phyloP scores from a whole-genome alignment of 257 asterid genomes.

The Petunia secreta region DNA sequence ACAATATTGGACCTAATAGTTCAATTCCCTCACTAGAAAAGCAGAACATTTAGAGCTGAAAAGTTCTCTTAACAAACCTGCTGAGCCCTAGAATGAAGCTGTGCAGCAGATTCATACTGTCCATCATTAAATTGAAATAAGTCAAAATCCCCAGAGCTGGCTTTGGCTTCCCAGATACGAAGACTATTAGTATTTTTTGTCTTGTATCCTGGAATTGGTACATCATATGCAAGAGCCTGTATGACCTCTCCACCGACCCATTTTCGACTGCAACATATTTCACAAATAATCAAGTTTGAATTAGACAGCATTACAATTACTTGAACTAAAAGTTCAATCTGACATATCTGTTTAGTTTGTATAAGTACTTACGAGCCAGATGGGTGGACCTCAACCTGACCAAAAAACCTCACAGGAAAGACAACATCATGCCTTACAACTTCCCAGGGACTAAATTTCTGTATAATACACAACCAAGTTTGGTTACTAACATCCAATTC shows the following conservation, averaged over 20 bases:
- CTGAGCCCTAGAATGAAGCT: conserved; percentile 94
- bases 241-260: conserved; percentile 98
- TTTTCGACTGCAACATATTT: conserved; percentile 59
- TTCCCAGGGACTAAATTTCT: conserved; percentile 99
- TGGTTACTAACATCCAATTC: conserved; percentile 20
- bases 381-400: conserved; percentile 84
- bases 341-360: conserved; percentile 16
- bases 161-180: conserved; percentile 99
- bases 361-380: conserved; percentile 82
- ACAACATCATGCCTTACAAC: conserved; percentile 89
- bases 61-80: conserved; percentile 58
- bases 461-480: conserved; percentile 40
- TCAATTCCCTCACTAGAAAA: conserved; percentile 24
- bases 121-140: conserved; percentile 95
- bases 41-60: conserved; percentile 17
- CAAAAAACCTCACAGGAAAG: conserved; percentile 90
- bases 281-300: not conserved
- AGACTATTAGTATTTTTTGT: conserved; percentile 96
- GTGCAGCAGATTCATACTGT: conserved; percentile 91
- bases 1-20: conserved; percentile 25
- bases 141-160: conserved; percentile 77
- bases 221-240: conserved; percentile 97
- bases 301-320: not conserved
- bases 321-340: conserved; percentile 12
- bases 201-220: conserved; percentile 99